Conservation (phyloP, 129 eudicot genomes). For the Smallanthus sonchifolius region DNA sequence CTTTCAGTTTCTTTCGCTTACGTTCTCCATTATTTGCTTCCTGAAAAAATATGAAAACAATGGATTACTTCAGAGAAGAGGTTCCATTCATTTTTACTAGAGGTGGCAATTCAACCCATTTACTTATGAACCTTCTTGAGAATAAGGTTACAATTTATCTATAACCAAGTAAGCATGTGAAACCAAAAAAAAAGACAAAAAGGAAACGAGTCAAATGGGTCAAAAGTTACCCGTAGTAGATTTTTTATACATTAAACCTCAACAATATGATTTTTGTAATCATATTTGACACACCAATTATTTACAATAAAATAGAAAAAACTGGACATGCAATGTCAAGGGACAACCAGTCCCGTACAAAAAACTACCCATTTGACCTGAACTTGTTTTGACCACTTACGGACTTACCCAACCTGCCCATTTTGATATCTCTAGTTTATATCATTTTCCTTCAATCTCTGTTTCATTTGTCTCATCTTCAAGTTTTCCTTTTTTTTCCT, state of each 20-base stretch:
- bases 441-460: neutral
- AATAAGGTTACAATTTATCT: neutral
- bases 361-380: neutral
- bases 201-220: neutral
- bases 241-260: neutral
- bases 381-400: neutral
- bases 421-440: neutral
- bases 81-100: neutral
- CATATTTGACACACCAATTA: neutral
- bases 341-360: neutral
- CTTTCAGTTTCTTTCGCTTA: constrained; percentile 31
- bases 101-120: neutral
- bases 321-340: neutral
- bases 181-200: neutral
- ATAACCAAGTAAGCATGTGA: neutral
- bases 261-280: neutral
- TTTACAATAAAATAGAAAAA: neutral
- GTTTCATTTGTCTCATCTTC: neutral
- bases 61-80: neutral
- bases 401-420: neutral
- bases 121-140: neutral
- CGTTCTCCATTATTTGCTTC: constrained; percentile 31
- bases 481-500: neutral
- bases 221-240: neutral
- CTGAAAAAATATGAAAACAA: constrained; percentile 24